Evolutionary conservation across 2,329 filamentous ascomycete species (phyloP), one percentile per base, ranked within the genome.

Genomic region (Beauveria sp.): DNA sequence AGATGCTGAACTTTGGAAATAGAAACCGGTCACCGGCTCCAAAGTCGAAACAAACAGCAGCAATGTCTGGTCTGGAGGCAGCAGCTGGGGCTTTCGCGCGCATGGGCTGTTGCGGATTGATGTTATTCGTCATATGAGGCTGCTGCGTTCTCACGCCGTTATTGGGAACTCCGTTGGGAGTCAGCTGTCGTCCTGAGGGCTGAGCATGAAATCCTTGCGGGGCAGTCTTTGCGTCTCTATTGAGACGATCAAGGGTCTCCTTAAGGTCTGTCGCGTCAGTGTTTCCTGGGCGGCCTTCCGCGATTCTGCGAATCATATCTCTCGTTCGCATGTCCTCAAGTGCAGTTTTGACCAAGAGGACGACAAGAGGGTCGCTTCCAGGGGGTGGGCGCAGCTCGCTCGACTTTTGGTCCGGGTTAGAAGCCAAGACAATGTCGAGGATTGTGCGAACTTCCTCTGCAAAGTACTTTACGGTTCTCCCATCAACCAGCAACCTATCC

Each of bases 1-100:
- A 72, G 40, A 93, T 88, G 72, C 87, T 89, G 70, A 89, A 88
- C 66, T 87, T 89, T 2, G 90, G 90, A 65, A 95, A 93, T 53
- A 91, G 76, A 70, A 90, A 93, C 28, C 89, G 83, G 71, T 93
- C 90, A 51, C 88, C 89, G 3, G 78, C 85, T 40, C 86, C 86
- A 71, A 91, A 90, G 66, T 90, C 87, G 64, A 91, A 83, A 1
- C 88, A 83, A 16, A 89, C 78, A n/a, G 86, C 85, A 1, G 85
- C 81, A 49, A 88, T 81, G 61, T 88, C 87, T 28, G 82, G 82
- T 66, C 83, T 86, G 2, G 79, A 72, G 8, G 72, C 69, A 20
- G 80, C 80, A 2, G 81, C 78, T 1, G 83, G 83, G 0, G 83
- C 84, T 66, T 86, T 87, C 6, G 84, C 86, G 28, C 83, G 80